A percentile compares a stretch with the other conserved stretches of the same genome.
Conservation (phyloP, 257 asterid genomes). For the Mentha longifolia region DNA sequence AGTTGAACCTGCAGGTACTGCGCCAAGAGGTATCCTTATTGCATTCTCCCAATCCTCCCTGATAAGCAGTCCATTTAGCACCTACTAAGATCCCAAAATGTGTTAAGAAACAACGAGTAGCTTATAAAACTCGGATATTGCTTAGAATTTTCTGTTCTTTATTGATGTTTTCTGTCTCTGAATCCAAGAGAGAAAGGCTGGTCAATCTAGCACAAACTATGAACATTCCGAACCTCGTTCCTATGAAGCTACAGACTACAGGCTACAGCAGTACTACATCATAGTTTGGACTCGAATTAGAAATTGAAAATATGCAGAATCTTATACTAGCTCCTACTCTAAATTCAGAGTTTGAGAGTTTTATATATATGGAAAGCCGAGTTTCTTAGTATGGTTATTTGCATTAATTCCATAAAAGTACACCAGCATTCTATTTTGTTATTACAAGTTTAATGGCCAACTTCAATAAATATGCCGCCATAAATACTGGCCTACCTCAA, state of each 20-base stretch:
- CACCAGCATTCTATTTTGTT: neutral
- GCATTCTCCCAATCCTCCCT: conserved; percentile 90
- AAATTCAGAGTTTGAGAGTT: conserved; percentile 3
- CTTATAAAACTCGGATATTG: neutral
- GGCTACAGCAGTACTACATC: conserved; percentile 8
- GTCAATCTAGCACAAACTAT: neutral
- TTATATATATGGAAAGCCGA: neutral
- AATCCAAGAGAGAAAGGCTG: neutral
- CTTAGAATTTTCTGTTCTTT: neutral
- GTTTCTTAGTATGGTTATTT: conserved; percentile 6
- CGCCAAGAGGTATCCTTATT: conserved; percentile 81
- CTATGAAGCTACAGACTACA: neutral
- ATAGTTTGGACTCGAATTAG: conserved; percentile 6
- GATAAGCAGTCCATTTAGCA: conserved; percentile 85
- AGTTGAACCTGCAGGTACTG: conserved; percentile 86
- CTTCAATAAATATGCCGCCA: neutral
- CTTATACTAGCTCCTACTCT: conserved; percentile 19
- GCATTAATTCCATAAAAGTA: conserved; percentile 12
- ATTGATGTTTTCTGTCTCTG: conserved; percentile 2
- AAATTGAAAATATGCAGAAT: neutral
- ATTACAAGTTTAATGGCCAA: conserved; percentile 2
- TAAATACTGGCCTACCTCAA: conserved; percentile 69
- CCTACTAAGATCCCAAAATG: conserved; percentile 64
- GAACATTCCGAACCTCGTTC: neutral
- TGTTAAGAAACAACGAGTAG: conserved; percentile 34